A percentile compares a stretch with the other conserved stretches of the same genome.
Evolutionary conservation across 164 flowering plant species (phyloP).

Genomic region (Kingdonia uniflora): DNA sequence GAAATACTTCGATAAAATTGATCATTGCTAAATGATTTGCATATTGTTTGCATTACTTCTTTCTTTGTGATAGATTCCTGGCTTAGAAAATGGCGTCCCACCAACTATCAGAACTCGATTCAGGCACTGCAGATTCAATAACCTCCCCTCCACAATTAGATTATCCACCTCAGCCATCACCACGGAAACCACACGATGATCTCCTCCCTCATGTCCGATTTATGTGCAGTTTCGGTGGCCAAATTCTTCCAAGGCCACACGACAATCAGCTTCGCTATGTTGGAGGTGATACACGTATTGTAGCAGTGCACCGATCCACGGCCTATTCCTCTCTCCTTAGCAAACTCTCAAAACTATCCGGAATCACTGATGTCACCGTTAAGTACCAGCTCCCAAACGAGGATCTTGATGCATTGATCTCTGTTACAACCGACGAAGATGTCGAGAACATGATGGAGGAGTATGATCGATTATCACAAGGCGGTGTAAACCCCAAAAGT

Average conservation of each 20-base stretch:
- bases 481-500: conserved; percentile 23
- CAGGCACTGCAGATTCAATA: conserved; percentile 30
- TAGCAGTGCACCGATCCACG: conserved; percentile 52
- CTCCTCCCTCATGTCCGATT: conserved; percentile 44
- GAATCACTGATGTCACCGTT: conserved; percentile 30
- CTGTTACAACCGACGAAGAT: conserved; percentile 85
- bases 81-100: conserved; percentile 20
- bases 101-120: conserved; percentile 36
- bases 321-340: conserved; percentile 39
- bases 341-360: conserved; percentile 55
- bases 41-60: not conserved
- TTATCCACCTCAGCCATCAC: not conserved
- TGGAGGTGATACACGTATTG: conserved; percentile 92
- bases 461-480: conserved; percentile 48
- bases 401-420: conserved; percentile 81
- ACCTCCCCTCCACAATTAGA: conserved; percentile 39
- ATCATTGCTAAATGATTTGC: not conserved
- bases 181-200: conserved; percentile 16
- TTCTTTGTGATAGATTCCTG: not conserved
- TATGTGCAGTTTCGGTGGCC: conserved; percentile 97
- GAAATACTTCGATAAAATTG: not conserved
- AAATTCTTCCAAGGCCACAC: conserved; percentile 86
- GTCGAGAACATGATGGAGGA: conserved; percentile 95
- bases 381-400: conserved; percentile 98
- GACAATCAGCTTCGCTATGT: conserved; percentile 94